Evolutionary conservation across 2,329 filamentous ascomycete genomes (phyloP).

Genomic region (Talaromyces sp.): DNA sequence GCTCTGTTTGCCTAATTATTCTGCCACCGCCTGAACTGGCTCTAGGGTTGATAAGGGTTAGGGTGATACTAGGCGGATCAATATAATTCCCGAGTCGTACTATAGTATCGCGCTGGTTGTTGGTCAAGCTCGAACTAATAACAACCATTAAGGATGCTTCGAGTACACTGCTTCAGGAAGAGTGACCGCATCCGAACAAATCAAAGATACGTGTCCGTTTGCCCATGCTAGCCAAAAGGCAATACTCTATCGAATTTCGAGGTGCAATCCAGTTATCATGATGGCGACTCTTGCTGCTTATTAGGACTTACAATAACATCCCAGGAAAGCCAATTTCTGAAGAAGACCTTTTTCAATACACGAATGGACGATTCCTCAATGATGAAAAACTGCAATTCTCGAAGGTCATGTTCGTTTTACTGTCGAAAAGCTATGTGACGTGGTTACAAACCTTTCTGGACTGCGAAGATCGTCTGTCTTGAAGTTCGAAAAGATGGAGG

Average conservation of each 20-base stretch:
- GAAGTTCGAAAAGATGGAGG: too few relatives aligned
- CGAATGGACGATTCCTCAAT: too few relatives aligned
- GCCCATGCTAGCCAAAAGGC: not conserved
- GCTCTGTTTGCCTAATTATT: slow-evolving; percentile 13
- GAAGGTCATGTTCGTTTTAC: too few relatives aligned
- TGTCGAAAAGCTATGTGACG: too few relatives aligned
- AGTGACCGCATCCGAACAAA: not conserved
- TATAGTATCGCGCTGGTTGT: not conserved
- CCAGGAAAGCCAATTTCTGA: too few relatives aligned
- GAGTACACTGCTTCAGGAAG: not conserved
- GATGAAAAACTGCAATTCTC: too few relatives aligned
- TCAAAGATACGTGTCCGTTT: not conserved
- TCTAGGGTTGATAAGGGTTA: not conserved
- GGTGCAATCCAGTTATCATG: not conserved
- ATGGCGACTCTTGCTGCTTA: too few relatives aligned
- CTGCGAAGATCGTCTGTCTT: too few relatives aligned
- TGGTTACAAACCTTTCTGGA: too few relatives aligned
- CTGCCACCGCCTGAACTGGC: not conserved
- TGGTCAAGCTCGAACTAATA: not conserved
- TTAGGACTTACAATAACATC: too few relatives aligned
- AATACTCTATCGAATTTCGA: not conserved
- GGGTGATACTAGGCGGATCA: not conserved
- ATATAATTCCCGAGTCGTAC: not conserved
- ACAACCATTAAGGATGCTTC: not conserved
- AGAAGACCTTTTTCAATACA: too few relatives aligned